These are phyloP conservation scores for Lophiotrema nucula DNA, from an alignment of 495 filamentous ascomycete species.

Conservation along the genomic window DNA sequence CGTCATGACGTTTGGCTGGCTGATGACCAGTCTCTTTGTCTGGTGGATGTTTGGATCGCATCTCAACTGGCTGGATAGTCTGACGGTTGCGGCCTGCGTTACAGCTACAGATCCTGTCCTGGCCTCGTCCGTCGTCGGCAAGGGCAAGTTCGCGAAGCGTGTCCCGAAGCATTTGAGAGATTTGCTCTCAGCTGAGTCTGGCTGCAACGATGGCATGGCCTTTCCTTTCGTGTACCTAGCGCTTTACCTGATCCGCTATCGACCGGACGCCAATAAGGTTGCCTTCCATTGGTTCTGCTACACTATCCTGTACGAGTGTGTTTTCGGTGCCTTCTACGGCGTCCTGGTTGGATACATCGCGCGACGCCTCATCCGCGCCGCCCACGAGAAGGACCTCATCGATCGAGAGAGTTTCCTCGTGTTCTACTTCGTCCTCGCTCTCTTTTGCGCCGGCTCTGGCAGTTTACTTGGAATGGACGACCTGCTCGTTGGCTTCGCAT, in stretches of 20 bases:
- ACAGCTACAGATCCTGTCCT: slow-evolving; percentile 98
- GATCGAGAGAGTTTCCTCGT: slow-evolving; percentile 97
- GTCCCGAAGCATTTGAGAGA: slow-evolving; percentile 97
- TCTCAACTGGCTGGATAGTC: slow-evolving; percentile 83
- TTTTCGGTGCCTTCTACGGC: slow-evolving; percentile 88
- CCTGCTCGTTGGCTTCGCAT: slow-evolving; percentile 91
- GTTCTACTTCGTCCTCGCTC: slow-evolving; percentile 95
- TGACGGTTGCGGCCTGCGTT: slow-evolving; percentile 86
- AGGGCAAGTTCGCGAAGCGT: slow-evolving; percentile 96
- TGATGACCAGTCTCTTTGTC: slow-evolving; percentile 90
- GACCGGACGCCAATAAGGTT: slow-evolving; percentile 64
- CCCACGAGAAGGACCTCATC: slow-evolving; percentile 81
- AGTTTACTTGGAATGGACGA: slow-evolving; percentile 92
- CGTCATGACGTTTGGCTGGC: slow-evolving; percentile 97
- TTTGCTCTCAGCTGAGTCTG: slow-evolving; percentile 91
- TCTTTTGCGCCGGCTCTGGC: slow-evolving; percentile 95
- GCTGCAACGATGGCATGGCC: slow-evolving; percentile 99
- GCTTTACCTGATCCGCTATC: slow-evolving; percentile 81
- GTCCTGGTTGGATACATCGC: slow-evolving; percentile 85
- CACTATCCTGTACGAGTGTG: slow-evolving; percentile 93
- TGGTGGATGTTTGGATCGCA: slow-evolving; percentile 83
- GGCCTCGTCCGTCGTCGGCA: slow-evolving; percentile 96
- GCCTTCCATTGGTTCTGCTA: slow-evolving; percentile 85
- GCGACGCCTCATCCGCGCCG: slow-evolving; percentile 84
- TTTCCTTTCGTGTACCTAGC: slow-evolving; percentile 97